Conservation (phyloP, 2,329 filamentous ascomycete species). For the Neonectria magnoliae region DNA sequence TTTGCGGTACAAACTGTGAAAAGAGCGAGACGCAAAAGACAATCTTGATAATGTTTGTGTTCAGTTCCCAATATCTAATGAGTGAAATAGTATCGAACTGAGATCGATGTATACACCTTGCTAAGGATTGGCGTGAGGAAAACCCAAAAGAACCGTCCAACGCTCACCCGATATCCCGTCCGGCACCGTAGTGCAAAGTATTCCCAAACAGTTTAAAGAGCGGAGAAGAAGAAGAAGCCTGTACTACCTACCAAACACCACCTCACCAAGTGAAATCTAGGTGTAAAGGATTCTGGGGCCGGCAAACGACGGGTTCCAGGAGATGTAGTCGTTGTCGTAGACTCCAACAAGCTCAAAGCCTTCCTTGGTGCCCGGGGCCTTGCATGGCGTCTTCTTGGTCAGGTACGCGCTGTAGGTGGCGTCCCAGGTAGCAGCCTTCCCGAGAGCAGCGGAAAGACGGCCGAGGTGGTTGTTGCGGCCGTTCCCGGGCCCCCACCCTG, state of each 20-base stretch:
- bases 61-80: neutral
- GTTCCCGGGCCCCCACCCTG: conserved; percentile 40
- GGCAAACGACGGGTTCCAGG: conserved; percentile 25
- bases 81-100: neutral
- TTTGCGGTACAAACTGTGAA: neutral
- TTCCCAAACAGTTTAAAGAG: neutral
- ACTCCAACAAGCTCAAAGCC: conserved; percentile 36
- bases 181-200: neutral
- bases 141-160: neutral
- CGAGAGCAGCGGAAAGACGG: conserved; percentile 18
- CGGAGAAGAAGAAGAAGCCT: conserved; percentile 1
- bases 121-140: neutral
- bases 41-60: neutral
- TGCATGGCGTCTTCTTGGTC: conserved; percentile 29
- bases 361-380: conserved; percentile 27
- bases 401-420: conserved; percentile 31
- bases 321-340: conserved; percentile 29
- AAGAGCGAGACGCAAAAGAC: neutral
- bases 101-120: neutral
- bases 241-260: neutral
- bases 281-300: conserved; percentile 31
- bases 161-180: neutral
- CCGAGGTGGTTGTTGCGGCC: conserved; percentile 39
- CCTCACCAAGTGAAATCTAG: neutral
- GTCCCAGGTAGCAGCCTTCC: conserved; percentile 25